Conservation (phyloP, 2,329 filamentous ascomycete species). For the Fusarium mundagurra region DNA sequence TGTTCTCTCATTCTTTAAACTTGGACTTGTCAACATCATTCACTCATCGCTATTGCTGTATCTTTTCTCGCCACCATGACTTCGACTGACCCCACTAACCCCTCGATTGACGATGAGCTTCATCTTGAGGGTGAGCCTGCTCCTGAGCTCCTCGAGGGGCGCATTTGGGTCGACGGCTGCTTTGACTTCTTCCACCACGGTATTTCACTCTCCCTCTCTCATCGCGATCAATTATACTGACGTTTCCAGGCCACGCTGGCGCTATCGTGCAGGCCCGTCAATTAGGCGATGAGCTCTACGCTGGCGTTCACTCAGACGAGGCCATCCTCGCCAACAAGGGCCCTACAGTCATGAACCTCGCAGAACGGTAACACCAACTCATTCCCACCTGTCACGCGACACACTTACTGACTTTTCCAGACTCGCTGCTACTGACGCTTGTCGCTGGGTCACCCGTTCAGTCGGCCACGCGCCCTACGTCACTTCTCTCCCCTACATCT, state of each 20-base stretch:
- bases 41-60: background rate
- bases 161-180: constrained; percentile 98
- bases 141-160: constrained; percentile 69
- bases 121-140: constrained; percentile 57
- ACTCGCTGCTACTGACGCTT: constrained; percentile 90
- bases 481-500: constrained; percentile 91
- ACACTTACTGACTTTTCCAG: constrained; percentile 54
- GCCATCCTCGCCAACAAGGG: constrained; percentile 97
- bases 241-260: constrained; percentile 82
- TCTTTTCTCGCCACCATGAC: constrained; percentile 23
- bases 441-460: constrained; percentile 90
- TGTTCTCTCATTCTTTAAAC: background rate
- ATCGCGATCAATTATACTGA: background rate
- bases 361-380: constrained; percentile 72
- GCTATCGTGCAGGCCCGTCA: constrained; percentile 96
- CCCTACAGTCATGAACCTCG: constrained; percentile 93
- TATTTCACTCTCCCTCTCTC: constrained; percentile 46
- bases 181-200: constrained; percentile 99
- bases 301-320: constrained; percentile 95
- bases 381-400: background rate
- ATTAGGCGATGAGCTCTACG: constrained; percentile 86
- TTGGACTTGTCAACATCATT: background rate
- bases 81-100: constrained; percentile 37
- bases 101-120: constrained; percentile 38
- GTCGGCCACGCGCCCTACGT: constrained; percentile 92